Conservation (phyloP, 257 asterid genomes). For the Cinchona pubescens region DNA sequence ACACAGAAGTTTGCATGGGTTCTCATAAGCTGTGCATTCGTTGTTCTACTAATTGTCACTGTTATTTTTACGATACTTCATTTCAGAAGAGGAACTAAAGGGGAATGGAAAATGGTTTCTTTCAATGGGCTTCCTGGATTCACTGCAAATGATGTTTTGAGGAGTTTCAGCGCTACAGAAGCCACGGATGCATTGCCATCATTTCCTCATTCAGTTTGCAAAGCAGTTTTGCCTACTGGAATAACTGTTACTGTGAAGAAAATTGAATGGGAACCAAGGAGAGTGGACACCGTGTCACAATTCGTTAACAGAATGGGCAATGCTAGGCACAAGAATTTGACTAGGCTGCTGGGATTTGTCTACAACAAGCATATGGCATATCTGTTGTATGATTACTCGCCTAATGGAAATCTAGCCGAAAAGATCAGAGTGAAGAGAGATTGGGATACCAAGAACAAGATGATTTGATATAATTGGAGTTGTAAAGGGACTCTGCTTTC, state of each 20-base stretch:
- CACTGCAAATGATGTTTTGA: conserved; percentile 71
- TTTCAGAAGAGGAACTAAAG: conserved; percentile 45
- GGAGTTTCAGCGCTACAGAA: conserved; percentile 54
- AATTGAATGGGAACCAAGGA: conserved; percentile 61
- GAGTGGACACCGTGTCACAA: conserved; percentile 36
- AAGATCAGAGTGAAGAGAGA: conserved; percentile 48
- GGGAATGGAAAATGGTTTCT: conserved; percentile 69
- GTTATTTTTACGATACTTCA: conserved; percentile 52
- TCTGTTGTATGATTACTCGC: conserved; percentile 70
- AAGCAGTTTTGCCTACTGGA: conserved; percentile 84
- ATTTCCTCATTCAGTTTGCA: conserved; percentile 44
- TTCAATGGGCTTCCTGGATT: conserved; percentile 73
- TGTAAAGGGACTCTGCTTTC: conserved; percentile 70
- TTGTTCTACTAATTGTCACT: conserved; percentile 47
- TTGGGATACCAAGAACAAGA: conserved; percentile 65
- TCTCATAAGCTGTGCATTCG: conserved; percentile 64
- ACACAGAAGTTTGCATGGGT: conserved; percentile 83
- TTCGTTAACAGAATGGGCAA: conserved; percentile 57
- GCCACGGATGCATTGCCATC: conserved; percentile 23
- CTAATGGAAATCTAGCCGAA: conserved; percentile 63
- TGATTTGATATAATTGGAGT: conserved; percentile 57
- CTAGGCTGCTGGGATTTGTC: conserved; percentile 71
- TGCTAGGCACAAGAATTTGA: conserved; percentile 70
- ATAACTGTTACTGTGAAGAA: conserved; percentile 70
- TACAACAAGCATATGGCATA: conserved; percentile 62